These are phyloP conservation scores for Tillandsia fasciculata DNA, from an alignment of 176 grass and related monocot genomes.

Conservation along the genomic window DNA sequence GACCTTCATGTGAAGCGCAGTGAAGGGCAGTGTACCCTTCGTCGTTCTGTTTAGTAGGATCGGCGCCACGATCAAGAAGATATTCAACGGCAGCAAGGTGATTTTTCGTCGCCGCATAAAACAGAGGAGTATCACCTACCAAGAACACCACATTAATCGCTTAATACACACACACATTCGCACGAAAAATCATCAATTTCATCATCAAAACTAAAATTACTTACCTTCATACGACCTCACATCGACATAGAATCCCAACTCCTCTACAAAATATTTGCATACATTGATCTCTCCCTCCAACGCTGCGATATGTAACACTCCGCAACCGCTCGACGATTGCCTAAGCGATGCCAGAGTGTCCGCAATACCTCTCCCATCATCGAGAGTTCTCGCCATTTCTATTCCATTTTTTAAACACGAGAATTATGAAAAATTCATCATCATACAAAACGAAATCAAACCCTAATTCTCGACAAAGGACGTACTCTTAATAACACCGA, in stretches of 20 bases:
- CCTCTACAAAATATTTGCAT: slow-evolving; percentile 32
- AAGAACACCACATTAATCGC: background rate
- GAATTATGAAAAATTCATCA: background rate
- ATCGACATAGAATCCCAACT: slow-evolving; percentile 12
- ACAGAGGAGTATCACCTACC: slow-evolving; percentile 23
- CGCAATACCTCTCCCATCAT: background rate
- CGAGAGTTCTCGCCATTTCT: slow-evolving; percentile 11
- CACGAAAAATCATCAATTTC: background rate
- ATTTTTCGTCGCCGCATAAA: background rate
- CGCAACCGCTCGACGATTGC: slow-evolving; percentile 7
- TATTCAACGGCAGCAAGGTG: slow-evolving; percentile 10
- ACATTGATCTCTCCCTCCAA: slow-evolving; percentile 6
- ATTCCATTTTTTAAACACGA: background rate
- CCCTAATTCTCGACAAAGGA: background rate
- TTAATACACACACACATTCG: background rate
- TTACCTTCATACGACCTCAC: background rate
- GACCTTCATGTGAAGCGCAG: slow-evolving; percentile 4
- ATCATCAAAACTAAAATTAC: background rate
- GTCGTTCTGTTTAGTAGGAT: slow-evolving; percentile 14
- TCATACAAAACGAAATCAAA: slow-evolving; percentile 2
- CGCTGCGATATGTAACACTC: slow-evolving; percentile 30
- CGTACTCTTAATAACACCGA: slow-evolving; percentile 29
- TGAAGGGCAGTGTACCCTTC: slow-evolving; percentile 29
- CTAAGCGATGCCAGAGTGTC: background rate
- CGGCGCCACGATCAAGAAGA: slow-evolving; percentile 29